phyloP scores from a whole-genome alignment of 805 yeast species.

The Myxozyma melibiosi region DNA sequence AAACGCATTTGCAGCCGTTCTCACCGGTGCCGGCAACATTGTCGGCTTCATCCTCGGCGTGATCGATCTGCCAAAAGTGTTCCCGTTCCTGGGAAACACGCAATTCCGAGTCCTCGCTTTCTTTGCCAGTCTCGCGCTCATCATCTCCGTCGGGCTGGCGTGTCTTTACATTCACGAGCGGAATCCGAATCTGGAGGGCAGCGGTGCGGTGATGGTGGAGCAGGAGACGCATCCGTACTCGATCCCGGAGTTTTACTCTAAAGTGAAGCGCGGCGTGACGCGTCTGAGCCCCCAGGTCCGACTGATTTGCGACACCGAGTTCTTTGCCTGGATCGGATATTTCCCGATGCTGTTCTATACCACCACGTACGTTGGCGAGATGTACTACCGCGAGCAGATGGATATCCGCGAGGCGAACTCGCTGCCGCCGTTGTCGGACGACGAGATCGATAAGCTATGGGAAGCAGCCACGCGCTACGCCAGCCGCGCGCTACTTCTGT shows the following conservation, averaged over 20 bases:
- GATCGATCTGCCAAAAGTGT: constrained; percentile 45
- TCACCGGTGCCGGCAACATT: constrained; percentile 63
- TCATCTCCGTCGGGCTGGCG: constrained; percentile 46
- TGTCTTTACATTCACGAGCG: constrained; percentile 52
- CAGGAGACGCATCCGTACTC: constrained; percentile 36
- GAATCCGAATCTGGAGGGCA: constrained; percentile 49
- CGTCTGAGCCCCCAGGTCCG: constrained; percentile 55
- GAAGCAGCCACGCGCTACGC: constrained; percentile 58
- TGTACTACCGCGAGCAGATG: constrained; percentile 49
- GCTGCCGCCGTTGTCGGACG: constrained; percentile 46
- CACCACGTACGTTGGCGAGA: constrained; percentile 65
- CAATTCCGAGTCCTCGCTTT: constrained; percentile 57
- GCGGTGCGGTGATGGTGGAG: no score
- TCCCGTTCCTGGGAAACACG: constrained; percentile 50
- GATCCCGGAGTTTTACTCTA: constrained; percentile 18
- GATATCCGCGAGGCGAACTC: constrained; percentile 42
- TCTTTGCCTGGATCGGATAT: constrained; percentile 62
- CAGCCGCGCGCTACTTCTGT: constrained; percentile 53
- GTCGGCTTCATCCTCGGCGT: constrained; percentile 59
- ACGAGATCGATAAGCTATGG: constrained; percentile 44
- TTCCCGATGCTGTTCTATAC: constrained; percentile 53
- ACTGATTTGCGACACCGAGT: constrained; percentile 57
- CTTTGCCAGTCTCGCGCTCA: constrained; percentile 49
- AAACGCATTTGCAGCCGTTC: constrained; percentile 68
- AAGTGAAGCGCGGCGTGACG: constrained; percentile 23